Evolutionary conservation across 805 yeast species (phyloP), one percentile per base, ranked within the genome.

Genomic region (Wickerhamiella alocasiicola): DNA sequence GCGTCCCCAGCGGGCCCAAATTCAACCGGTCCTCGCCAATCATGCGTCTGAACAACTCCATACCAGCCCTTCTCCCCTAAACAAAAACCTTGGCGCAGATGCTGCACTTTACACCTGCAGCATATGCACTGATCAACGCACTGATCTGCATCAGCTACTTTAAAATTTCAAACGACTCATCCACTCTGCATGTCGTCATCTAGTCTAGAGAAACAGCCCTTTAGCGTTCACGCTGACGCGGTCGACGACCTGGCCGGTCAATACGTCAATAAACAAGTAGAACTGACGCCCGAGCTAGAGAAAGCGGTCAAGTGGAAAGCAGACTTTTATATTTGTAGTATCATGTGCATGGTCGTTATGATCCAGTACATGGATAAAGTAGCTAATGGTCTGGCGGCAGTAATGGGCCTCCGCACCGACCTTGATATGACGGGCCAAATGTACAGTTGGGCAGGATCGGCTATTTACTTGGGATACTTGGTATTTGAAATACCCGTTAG

Each of bases 381-480:
- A 16, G 59, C 78, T 5, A 66, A 63, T 33, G 61, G 72, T 19
- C 68, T 66, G 33, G 72, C 76, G 1, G 65, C 76, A 4, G 66
- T 73, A 26, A 62, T 68, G 66, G 77, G 74, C 32, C 57, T 68
- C 36, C 56, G 61, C 48, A 54, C 49, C 9, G 75, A 65, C 43
- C 56, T 64, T 47, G 58, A 59, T 44, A 71, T 72, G 71, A 47
- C 49, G 43, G 70, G 66, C 31, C 56, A 46, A 46, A 51, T 43
- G 63, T 63, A 50, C 35, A 40, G 45, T 35, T 71, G 79, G 76
- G 56, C 68, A 13, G 72, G 77, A 11, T 65, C 77, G 1, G 66
- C 72, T 5, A 74, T 75, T 48, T 76, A 74, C 50, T 53, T 79
- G 26, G 85, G 84, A 3, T 79, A 77, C 53, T 55, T 78, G 36